Conservation (phyloP, 2,329 filamentous ascomycete genomes). For the Madurella fahalii region DNA sequence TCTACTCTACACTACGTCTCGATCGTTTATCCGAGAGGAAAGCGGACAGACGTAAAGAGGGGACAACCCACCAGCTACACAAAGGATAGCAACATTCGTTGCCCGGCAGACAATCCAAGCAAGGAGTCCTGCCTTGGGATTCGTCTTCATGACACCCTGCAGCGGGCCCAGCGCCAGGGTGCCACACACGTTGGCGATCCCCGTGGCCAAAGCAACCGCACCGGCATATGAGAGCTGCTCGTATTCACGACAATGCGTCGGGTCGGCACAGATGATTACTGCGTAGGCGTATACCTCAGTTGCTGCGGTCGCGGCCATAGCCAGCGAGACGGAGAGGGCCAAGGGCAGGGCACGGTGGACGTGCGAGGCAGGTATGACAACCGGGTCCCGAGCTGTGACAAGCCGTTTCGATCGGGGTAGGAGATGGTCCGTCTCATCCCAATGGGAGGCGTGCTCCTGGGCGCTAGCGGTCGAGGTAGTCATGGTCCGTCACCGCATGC, state of each 20-base stretch:
- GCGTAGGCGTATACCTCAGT: not conserved
- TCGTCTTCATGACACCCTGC: not conserved
- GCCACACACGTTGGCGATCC: not conserved
- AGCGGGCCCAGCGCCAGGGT: not conserved
- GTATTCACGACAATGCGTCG: not conserved
- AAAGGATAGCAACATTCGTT: too few relatives aligned
- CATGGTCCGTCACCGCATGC: too few relatives aligned
- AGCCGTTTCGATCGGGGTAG: too few relatives aligned
- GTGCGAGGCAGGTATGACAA: not conserved
- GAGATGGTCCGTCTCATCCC: too few relatives aligned
- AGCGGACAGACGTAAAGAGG: too few relatives aligned
- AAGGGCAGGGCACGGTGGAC: not conserved
- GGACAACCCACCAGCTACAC: too few relatives aligned
- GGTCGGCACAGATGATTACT: not conserved
- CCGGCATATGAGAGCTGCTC: not conserved
- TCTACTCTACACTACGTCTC: too few relatives aligned
- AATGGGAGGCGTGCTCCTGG: too few relatives aligned
- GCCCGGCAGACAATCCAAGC: not conserved
- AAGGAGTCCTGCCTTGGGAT: not conserved
- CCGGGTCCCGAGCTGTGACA: too few relatives aligned
- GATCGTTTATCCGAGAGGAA: not conserved
- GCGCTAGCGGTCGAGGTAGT: too few relatives aligned
- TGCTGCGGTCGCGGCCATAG: not conserved
- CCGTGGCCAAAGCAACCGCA: not conserved
- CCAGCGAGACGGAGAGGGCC: not conserved